Evolutionary conservation across 23 red algal species (phyloP).

Genomic region (Chondrus crispus): DNA sequence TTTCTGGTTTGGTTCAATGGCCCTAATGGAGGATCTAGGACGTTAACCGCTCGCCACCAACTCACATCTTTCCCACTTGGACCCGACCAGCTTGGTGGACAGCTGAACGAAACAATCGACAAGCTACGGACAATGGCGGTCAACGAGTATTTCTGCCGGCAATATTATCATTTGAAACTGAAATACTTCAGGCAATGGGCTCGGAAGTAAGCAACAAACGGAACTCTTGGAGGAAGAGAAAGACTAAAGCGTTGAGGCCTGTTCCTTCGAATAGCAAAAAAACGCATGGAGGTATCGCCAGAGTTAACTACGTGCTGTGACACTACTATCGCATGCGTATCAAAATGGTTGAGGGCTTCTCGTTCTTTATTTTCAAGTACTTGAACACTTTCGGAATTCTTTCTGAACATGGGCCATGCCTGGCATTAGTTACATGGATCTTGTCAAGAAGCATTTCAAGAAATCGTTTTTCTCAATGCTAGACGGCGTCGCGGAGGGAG

Average conservation of each 20-base stretch:
- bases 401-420: conserved; percentile 33
- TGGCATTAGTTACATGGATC: conserved; percentile 8
- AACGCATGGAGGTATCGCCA: conserved; percentile 54
- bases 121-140: conserved; percentile 2
- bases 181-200: background rate
- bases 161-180: conserved; percentile 7
- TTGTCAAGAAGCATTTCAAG: conserved; percentile 60
- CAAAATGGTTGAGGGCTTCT: conserved; percentile 40
- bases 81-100: background rate
- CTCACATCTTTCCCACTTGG: background rate
- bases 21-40: conserved; percentile 44
- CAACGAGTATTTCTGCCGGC: conserved; percentile 47
- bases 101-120: conserved; percentile 32
- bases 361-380: conserved; percentile 37
- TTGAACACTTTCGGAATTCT: background rate
- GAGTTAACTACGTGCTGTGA: conserved; percentile 56
- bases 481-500: conserved; percentile 10
- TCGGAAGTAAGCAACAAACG: conserved; percentile 21
- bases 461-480: conserved; percentile 62
- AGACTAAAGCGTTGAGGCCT: background rate
- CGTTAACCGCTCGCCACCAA: background rate
- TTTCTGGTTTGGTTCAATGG: conserved; percentile 62
- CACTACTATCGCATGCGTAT: conserved; percentile 50
- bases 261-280: conserved; percentile 38
- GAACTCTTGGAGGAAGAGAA: conserved; percentile 58